Evolutionary conservation across 768 basidiomycete genomes (phyloP).

Genomic region (Kwoniella bestiolae): DNA sequence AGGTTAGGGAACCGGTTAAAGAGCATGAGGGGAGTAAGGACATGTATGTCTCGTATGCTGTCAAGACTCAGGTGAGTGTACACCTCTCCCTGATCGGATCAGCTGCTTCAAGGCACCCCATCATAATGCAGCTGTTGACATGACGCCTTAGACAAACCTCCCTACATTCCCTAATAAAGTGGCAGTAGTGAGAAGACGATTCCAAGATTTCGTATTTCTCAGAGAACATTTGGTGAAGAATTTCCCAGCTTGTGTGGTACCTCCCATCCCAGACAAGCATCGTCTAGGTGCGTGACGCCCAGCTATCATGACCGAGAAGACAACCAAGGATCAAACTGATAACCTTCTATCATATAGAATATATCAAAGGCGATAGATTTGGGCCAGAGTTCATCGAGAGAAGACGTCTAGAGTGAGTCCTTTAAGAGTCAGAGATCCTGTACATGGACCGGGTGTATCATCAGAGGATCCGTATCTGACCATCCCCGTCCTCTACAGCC

Average conservation of each 20-base stretch:
- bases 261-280: constrained; percentile 95
- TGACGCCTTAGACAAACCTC: constrained; percentile 74
- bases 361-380: constrained; percentile 96
- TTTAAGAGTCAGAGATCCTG: no score
- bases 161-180: constrained; percentile 72
- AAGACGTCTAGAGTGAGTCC: constrained; percentile 77
- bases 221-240: constrained; percentile 83
- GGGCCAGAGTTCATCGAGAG: constrained; percentile 97
- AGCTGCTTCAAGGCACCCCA: neutral
- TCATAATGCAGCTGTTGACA: neutral
- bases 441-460: no score
- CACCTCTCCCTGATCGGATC: no score
- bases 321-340: no score
- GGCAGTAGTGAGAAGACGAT: constrained; percentile 72
- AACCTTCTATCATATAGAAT: constrained; percentile 65
- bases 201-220: constrained; percentile 96
- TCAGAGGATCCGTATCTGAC: no score
- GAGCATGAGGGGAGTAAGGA: constrained; percentile 97
- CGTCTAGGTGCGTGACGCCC: constrained; percentile 72
- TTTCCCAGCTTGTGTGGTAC: constrained; percentile 98
- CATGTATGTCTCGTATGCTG: constrained; percentile 91
- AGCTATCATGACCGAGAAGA: neutral
- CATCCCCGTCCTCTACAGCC: no score
- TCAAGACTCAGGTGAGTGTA: constrained; percentile 75
- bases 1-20: constrained; percentile 89